Evolutionary conservation across 495 filamentous ascomycete genomes (phyloP).

Genomic region (Podospora tetraspora): DNA sequence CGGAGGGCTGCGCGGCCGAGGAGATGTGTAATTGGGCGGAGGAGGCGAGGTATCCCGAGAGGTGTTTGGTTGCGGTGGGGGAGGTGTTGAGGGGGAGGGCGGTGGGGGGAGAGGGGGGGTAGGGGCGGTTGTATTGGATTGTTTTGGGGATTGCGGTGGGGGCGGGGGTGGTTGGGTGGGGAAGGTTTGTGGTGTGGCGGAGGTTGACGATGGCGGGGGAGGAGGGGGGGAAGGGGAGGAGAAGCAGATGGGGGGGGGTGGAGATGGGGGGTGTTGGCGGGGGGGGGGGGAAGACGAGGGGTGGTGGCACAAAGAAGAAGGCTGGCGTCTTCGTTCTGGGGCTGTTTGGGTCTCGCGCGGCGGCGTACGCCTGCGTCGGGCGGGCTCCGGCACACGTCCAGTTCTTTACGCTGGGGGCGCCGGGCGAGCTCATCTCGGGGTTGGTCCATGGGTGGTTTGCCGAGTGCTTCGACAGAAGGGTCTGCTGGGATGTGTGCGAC

Average conservation of each 20-base stretch:
- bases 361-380: conserved; percentile 21
- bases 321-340: conserved; percentile 6
- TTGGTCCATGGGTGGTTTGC: conserved; percentile 29
- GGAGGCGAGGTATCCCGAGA: conserved; percentile 22
- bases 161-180: background rate
- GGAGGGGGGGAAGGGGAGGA: background rate
- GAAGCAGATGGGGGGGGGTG: background rate
- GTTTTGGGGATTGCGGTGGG: conserved; percentile 18
- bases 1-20: conserved; percentile 21
- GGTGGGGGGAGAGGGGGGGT: conserved; percentile 14
- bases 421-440: conserved; percentile 15
- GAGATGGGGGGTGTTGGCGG: background rate
- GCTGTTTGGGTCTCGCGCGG: conserved; percentile 4
- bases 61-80: conserved; percentile 19
- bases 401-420: conserved; percentile 17
- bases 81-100: conserved; percentile 17
- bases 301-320: background rate
- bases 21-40: conserved; percentile 29
- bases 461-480: conserved; percentile 20
- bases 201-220: background rate
- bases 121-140: conserved; percentile 16
- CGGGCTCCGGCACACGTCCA: conserved; percentile 8
- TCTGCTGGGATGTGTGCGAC: conserved; percentile 12
- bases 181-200: background rate
- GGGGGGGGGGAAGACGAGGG: background rate